Conservation (phyloP, 441 rosid species). For the Biscutella laevigata region DNA sequence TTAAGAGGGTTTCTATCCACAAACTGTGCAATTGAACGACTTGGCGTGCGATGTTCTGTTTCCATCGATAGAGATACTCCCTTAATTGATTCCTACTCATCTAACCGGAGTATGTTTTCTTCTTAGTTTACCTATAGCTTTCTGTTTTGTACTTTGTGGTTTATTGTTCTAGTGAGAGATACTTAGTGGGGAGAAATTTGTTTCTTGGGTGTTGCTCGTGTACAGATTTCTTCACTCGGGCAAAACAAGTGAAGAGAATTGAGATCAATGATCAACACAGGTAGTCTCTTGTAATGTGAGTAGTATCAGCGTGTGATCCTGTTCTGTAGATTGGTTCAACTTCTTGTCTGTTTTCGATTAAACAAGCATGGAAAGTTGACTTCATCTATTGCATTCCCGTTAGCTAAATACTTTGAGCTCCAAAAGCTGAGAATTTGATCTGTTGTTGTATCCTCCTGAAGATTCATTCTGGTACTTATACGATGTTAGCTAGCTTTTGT, state of each 20-base stretch:
- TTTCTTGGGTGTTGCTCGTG: not conserved
- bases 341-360: no score
- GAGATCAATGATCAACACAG: constrained; percentile 79
- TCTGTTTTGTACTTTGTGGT: not conserved
- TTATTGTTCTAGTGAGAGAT: not conserved
- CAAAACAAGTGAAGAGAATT: constrained; percentile 66
- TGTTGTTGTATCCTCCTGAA: not conserved
- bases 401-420: not conserved
- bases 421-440: not conserved
- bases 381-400: not conserved
- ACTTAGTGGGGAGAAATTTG: not conserved
- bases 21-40: constrained; percentile 11
- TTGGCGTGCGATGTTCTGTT: constrained; percentile 33
- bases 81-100: constrained; percentile 14
- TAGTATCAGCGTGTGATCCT: not conserved
- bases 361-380: no score
- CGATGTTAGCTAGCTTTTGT: not conserved
- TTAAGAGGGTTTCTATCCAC: constrained; percentile 24
- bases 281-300: constrained; percentile 26
- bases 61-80: constrained; percentile 27
- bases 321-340: not conserved
- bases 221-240: constrained; percentile 71
- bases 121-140: constrained; percentile 5
- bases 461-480: not conserved
- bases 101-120: constrained; percentile 44